Percentiles rank a stretch among this genome's conserved stretches.
phyloP scores from a whole-genome alignment of 1,284 basidiomycete species.

The Pseudozyma sp. region DNA sequence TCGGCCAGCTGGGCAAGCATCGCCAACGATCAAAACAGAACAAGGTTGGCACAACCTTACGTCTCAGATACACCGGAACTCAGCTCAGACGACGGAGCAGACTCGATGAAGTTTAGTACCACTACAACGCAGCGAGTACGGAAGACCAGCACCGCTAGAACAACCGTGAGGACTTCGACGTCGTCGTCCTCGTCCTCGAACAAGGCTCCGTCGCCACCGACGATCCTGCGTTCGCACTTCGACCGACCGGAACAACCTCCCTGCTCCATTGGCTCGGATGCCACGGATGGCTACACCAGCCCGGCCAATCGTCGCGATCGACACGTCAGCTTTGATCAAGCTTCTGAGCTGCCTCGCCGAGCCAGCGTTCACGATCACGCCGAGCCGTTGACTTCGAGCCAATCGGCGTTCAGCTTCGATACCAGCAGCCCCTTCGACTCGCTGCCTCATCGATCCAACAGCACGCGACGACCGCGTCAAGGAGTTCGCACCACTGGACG shows the following conservation, averaged over 20 bases:
- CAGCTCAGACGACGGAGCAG: conserved; percentile 49
- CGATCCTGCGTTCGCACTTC: conserved; percentile 41
- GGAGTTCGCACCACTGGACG: conserved; percentile 27
- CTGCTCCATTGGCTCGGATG: conserved; percentile 6
- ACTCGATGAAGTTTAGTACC: conserved; percentile 27
- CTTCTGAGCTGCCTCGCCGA: conserved; percentile 14
- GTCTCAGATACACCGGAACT: conserved; percentile 45
- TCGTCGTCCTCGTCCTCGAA: conserved; percentile 14
- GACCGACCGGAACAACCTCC: conserved; percentile 34
- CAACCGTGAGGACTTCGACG: conserved; percentile 19
- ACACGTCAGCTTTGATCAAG: conserved; percentile 47
- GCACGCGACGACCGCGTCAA: conserved; percentile 34
- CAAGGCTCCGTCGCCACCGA: conserved; percentile 25
- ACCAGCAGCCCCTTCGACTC: conserved; percentile 28
- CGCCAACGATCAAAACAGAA: conserved; percentile 9
- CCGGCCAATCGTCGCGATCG: conserved; percentile 15
- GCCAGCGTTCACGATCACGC: conserved; percentile 16
- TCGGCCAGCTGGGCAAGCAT: conserved; percentile 8
- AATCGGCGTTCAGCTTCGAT: conserved; percentile 31
- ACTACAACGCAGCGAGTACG: conserved; percentile 33
- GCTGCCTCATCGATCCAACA: conserved; percentile 43
- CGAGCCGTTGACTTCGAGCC: conserved; percentile 22
- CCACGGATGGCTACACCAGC: conserved; percentile 2
- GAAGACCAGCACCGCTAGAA: conserved; percentile 31
- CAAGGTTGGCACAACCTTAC: neutral